Base-by-base conservation (phyloP, 2,329 filamentous ascomycete genomes). In the Penicillium sp. region DNA sequence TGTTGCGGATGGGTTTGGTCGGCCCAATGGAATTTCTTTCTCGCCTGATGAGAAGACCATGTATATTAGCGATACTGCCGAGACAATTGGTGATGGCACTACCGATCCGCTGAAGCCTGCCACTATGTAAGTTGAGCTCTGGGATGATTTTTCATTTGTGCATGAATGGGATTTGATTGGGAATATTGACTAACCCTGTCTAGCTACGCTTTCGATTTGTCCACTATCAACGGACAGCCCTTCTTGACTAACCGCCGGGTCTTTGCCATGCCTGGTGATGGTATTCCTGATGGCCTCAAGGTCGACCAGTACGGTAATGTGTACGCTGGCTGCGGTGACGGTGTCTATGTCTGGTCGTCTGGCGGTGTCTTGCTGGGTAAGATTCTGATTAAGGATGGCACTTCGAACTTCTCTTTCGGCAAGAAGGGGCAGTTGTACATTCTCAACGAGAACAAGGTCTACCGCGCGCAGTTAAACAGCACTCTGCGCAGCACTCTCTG, bases 311-410 rank as follows among this genome's bases (percentile, higher is more conserved):
- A 78, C 3, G 83, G 83, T 2, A 85, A 85, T 65, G 80, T 86
- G 1, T 86, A 83, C 69, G 77, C 78, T 26, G 82, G 80, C 0
- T 83, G 81, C 58, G 81, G 80, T 0, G 83, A 85, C 64, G 83
- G 83, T 0, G 71, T 85, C 21, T 77, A 84, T 57, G 76, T 85
- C 9, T 86, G 82, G 81, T 78, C 75, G 55, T 67, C 76, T 0
- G 75, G 75, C 0, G 83, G 83, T 1, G 75, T 67, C 3, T 63
- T 83, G 19, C 78, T 89, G 62, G 75, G 80, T 3, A 88, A 87
- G 71, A 83, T 88, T 42, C 81, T 81, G 60, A 69, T 84, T 0
- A 79, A 80, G 0, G 75, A 75, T 35, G 75, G 72, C 0, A 73
- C 72, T 3, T 78, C 80, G 3, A 83, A 83, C 63, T 83, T 83